Percentiles rank a stretch among this genome's conserved stretches.
phyloP scores from a whole-genome alignment of 1,284 basidiomycete species.

The Cutaneotrichosporon cutaneum region DNA sequence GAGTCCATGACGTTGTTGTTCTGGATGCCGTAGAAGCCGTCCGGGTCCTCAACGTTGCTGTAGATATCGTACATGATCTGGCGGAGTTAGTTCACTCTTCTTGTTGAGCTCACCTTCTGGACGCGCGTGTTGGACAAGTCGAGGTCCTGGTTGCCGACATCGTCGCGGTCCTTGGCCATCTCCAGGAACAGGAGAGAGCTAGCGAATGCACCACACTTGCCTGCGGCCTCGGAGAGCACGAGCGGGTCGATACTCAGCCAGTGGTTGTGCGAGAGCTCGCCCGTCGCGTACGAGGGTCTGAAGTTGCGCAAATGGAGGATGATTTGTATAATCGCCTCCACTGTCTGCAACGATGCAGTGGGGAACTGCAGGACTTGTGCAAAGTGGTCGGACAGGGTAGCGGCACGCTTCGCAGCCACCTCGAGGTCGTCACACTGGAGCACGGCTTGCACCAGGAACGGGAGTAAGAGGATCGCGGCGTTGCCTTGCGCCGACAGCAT shows the following conservation, averaged over 20 bases:
- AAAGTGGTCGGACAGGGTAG: slow-evolving; percentile 65
- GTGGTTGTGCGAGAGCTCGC: slow-evolving; percentile 67
- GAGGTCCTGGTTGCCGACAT: slow-evolving; percentile 18
- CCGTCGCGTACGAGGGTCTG: slow-evolving; percentile 53
- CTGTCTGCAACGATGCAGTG: slow-evolving; percentile 23
- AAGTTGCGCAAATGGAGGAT: slow-evolving; percentile 80
- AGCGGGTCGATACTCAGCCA: slow-evolving; percentile 81
- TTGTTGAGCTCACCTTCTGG: slow-evolving; percentile 34
- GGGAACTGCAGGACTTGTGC: slow-evolving; percentile 46
- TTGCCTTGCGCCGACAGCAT: slow-evolving; percentile 60
- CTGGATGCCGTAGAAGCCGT: slow-evolving; percentile 93
- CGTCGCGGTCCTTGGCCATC: slow-evolving; percentile 61
- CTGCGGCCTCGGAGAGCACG: slow-evolving; percentile 70
- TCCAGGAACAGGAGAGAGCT: slow-evolving; percentile 89
- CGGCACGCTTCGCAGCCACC: slow-evolving; percentile 6
- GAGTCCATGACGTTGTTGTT: slow-evolving; percentile 71
- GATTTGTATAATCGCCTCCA: slow-evolving; percentile 66
- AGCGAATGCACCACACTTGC: slow-evolving; percentile 76
- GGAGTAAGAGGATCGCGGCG: slow-evolving; percentile 67
- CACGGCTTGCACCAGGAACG: slow-evolving; percentile 70
- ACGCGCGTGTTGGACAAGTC: slow-evolving; percentile 25
- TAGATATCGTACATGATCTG: slow-evolving; percentile 84
- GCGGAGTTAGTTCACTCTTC: slow-evolving; percentile 18
- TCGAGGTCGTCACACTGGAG: slow-evolving; percentile 52
- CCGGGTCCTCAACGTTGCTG: slow-evolving; percentile 91